A percentile compares a stretch with the other conserved stretches of the same genome.
phyloP scores from a whole-genome alignment of 768 basidiomycete species.

The Pulveroboletus sp. region DNA sequence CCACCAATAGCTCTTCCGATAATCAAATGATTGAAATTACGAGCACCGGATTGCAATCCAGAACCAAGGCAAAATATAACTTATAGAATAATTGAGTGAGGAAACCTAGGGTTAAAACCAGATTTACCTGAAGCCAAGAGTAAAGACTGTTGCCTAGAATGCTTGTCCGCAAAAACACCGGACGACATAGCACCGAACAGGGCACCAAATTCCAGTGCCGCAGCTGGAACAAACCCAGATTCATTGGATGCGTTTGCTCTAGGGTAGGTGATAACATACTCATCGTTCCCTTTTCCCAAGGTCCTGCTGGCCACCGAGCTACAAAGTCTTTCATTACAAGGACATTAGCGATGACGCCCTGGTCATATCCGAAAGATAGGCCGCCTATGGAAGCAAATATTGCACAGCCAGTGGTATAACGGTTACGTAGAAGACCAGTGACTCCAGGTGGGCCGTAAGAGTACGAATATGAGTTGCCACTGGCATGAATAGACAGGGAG shows the following conservation, averaged over 20 bases:
- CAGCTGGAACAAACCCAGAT: conserved; percentile 42
- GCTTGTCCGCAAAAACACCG: conserved; percentile 64
- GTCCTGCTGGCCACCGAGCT: conserved; percentile 61
- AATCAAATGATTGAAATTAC: conserved; percentile 50
- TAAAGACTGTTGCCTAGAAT: conserved; percentile 65
- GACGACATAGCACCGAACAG: conserved; percentile 68
- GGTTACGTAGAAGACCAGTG: conserved; percentile 58
- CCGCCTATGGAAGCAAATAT: conserved; percentile 76
- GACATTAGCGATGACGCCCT: conserved; percentile 83
- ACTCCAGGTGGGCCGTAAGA: conserved; percentile 71
- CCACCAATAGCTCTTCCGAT: conserved; percentile 74
- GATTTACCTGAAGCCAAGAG: conserved; percentile 59
- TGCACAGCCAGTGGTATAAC: conserved; percentile 61
- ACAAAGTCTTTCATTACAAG: conserved; percentile 78
- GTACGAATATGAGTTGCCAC: conserved; percentile 49
- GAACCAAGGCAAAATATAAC: conserved; percentile 74
- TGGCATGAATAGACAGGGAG: conserved; percentile 19
- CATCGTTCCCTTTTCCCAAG: conserved; percentile 72
- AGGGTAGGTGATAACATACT: conserved; percentile 42
- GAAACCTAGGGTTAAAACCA: neutral
- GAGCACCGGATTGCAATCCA: conserved; percentile 59
- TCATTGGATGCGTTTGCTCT: neutral
- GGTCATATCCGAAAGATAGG: conserved; percentile 77
- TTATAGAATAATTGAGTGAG: conserved; percentile 21
- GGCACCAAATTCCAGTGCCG: conserved; percentile 72